These are phyloP conservation scores for Podospora pseudoanserina DNA, from an alignment of 495 filamentous ascomycete species.

Conservation along the genomic window DNA sequence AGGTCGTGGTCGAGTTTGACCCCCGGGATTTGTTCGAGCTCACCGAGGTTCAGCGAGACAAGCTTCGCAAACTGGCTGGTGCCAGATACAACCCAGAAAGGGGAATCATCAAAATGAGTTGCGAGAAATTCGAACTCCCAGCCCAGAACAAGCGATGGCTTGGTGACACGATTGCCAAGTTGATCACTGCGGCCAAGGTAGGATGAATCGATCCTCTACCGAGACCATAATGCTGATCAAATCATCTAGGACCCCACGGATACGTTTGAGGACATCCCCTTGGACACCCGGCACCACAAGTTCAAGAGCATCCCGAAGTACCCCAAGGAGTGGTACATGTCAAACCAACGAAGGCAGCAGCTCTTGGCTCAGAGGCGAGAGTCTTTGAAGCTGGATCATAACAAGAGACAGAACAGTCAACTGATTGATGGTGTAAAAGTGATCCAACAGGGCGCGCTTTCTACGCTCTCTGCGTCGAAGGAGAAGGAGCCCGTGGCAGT, in stretches of 20 bases:
- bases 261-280: slow-evolving; percentile 80
- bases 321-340: slow-evolving; percentile 79
- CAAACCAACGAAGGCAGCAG: slow-evolving; percentile 59
- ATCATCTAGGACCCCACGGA: slow-evolving; percentile 60
- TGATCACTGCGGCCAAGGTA: slow-evolving; percentile 74
- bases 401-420: slow-evolving; percentile 42
- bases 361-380: slow-evolving; percentile 57
- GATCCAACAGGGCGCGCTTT: slow-evolving; percentile 39
- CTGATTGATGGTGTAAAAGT: slow-evolving; percentile 54
- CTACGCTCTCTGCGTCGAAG: background rate
- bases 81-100: slow-evolving; percentile 86
- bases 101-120: slow-evolving; percentile 82
- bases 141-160: slow-evolving; percentile 97
- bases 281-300: slow-evolving; percentile 85
- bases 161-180: slow-evolving; percentile 65
- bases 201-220: slow-evolving; percentile 1
- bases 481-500: slow-evolving; percentile 8
- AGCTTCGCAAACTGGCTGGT: slow-evolving; percentile 83
- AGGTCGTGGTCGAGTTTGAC: slow-evolving; percentile 88
- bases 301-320: slow-evolving; percentile 66
- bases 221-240: slow-evolving; percentile 10
- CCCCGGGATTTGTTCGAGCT: slow-evolving; percentile 61
- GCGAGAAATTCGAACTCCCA: slow-evolving; percentile 79
- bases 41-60: slow-evolving; percentile 62
- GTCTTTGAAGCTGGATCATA: slow-evolving; percentile 45